These are phyloP conservation scores for Diaporthe sp. DNA, from an alignment of 2,329 filamentous ascomycete genomes.

Conservation along the genomic window DNA sequence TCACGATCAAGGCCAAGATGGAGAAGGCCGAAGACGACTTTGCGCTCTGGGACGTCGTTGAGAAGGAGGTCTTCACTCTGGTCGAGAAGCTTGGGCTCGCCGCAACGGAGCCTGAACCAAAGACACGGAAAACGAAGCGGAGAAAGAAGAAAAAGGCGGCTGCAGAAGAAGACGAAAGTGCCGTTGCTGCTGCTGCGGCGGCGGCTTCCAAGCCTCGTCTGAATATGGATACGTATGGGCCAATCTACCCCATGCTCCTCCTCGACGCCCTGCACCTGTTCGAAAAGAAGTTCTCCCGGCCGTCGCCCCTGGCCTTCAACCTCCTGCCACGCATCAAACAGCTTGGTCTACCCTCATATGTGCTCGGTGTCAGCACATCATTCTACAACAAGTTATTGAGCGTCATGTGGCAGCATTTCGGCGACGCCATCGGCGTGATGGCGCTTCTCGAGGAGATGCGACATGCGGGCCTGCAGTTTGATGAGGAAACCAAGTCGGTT, in stretches of 20 bases:
- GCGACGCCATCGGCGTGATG: constrained; percentile 69
- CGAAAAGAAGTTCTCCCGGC: constrained; percentile 67
- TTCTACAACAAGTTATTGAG: constrained; percentile 78
- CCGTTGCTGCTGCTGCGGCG: constrained; percentile 24
- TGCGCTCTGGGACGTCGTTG: constrained; percentile 77
- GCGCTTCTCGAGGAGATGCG: constrained; percentile 76
- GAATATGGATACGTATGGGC: constrained; percentile 71
- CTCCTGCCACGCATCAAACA: constrained; percentile 77
- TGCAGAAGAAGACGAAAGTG: constrained; percentile 40
- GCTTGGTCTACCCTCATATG: constrained; percentile 77
- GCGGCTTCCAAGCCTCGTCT: constrained; percentile 48
- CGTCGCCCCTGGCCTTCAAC: constrained; percentile 71
- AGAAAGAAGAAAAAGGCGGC: constrained; percentile 39
- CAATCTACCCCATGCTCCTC: constrained; percentile 75
- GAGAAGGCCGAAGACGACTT: constrained; percentile 69
- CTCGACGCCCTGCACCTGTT: constrained; percentile 70
- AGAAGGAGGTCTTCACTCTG: constrained; percentile 75
- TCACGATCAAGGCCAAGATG: constrained; percentile 69
- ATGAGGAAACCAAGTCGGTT: constrained; percentile 61
- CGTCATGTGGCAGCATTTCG: constrained; percentile 72
- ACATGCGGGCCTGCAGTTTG: constrained; percentile 70
- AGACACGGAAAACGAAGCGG: constrained; percentile 23
- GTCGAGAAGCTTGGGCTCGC: constrained; percentile 69
- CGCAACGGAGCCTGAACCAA: constrained; percentile 27
- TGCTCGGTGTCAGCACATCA: constrained; percentile 77